These are phyloP conservation scores for Fraxinus nigra DNA, from an alignment of 305 asterid species.

Conservation along the genomic window DNA sequence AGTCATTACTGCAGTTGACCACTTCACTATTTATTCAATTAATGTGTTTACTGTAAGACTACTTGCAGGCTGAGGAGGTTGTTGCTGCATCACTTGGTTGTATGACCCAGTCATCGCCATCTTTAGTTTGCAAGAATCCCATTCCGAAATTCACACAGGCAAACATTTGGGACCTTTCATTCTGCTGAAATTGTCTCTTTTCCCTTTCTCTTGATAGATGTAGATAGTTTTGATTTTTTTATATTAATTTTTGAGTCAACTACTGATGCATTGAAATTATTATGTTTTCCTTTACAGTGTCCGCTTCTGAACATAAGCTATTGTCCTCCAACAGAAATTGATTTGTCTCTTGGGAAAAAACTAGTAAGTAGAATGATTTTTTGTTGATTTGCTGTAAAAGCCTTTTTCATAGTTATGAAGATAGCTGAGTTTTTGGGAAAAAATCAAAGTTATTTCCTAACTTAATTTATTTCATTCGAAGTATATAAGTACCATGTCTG, in stretches of 20 bases:
- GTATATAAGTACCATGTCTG: neutral
- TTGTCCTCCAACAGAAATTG: conserved; percentile 86
- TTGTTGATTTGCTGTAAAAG: neutral
- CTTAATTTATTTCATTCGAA: neutral
- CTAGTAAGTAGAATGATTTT: conserved; percentile 46
- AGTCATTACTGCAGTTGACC: neutral
- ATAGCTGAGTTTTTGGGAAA: conserved; percentile 7
- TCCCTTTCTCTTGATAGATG: neutral
- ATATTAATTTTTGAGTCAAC: neutral
- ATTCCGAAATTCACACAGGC: conserved; percentile 65
- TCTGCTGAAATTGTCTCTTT: neutral
- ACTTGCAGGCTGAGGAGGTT: conserved; percentile 66
- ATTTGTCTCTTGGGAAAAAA: conserved; percentile 67
- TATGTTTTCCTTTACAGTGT: conserved; percentile 54
- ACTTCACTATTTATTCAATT: neutral
- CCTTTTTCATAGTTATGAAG: neutral
- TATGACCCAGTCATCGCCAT: conserved; percentile 55
- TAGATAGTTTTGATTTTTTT: neutral
- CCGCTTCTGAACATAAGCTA: conserved; percentile 87
- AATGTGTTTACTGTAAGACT: conserved; percentile 20
- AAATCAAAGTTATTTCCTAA: neutral
- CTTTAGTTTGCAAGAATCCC: conserved; percentile 49
- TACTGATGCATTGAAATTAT: conserved; percentile 17
- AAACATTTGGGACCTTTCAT: conserved; percentile 20
- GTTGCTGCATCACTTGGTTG: conserved; percentile 78